Percentiles rank a stretch among this genome's conserved stretches.
Evolutionary conservation across 176 grass and related monocot species (phyloP).

Genomic region (Guadua angustifolia): DNA sequence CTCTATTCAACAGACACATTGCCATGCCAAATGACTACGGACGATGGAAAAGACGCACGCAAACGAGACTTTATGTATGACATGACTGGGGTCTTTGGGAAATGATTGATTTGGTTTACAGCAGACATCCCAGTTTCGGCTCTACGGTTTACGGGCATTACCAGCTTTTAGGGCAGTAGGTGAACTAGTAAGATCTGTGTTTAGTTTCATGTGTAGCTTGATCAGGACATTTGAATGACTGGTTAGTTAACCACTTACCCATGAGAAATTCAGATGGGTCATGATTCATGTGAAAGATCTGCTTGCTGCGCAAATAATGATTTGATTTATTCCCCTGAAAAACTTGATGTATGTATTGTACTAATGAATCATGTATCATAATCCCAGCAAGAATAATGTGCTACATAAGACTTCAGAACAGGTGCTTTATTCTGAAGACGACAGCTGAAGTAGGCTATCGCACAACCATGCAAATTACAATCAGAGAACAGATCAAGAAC

Average conservation of each 20-base stretch:
- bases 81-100: neutral
- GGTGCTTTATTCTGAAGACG: neutral
- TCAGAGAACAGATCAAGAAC: neutral
- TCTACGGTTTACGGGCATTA: neutral
- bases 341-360: neutral
- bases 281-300: neutral
- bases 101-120: neutral
- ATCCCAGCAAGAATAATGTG: neutral
- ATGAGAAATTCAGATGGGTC: neutral
- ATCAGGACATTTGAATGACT: neutral
- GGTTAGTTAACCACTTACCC: neutral
- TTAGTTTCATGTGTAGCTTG: neutral
- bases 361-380: neutral
- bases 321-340: neutral
- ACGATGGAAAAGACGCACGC: neutral
- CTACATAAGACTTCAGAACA: neutral
- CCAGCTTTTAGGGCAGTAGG: neutral
- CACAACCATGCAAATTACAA: neutral
- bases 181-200: neutral
- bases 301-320: neutral
- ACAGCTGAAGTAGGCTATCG: neutral
- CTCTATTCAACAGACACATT: slow-evolving; percentile 19
- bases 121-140: neutral
- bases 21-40: neutral
- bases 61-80: neutral